Evolutionary conservation across 2,329 filamentous ascomycete species (phyloP), one percentile per base, ranked within the genome.

Genomic region (Lojkania enalia): DNA sequence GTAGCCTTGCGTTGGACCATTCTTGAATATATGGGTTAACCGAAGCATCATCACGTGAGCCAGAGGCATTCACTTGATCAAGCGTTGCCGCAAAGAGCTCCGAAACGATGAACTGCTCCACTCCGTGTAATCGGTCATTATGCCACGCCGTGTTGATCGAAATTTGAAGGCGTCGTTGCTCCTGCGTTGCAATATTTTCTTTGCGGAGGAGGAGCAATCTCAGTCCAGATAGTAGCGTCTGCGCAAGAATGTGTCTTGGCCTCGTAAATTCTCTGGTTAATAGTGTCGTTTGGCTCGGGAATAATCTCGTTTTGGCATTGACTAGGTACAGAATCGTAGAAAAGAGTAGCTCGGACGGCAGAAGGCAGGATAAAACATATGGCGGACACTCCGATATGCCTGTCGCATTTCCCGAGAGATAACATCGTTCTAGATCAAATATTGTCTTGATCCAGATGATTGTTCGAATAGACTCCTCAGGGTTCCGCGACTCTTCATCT

Each of bases 401-500:
- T 2, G 55, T 53, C 14, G 50, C 42, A 42, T 56, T 44, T 1
- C 63, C 67, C 37, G 57, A 63, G 7, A 70, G 46, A 48, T 67
- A 66, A 29, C 61, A 58, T 39, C 67, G 59, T 45, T 70, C 66
- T 18, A 65, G 42, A 47, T 70, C 66, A 48, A 67, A 69, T 5
- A 70, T 61, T 5, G 61, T 61, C 42, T 68, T 67, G 39, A 70
- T 64, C 67, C 67, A 70, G 33, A 64, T 56, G 15, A 70, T 58
- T 3, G 60, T 52, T 33, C 54, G 56, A 16, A 59, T 57, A 6
- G 64, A 50, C 16, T 59, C 52, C 30, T 63, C 63, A 5, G 54
- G 47, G 33, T 49, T 49, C 3, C 44, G 35, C n/a, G 51, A 42
- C n/a, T 52, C 48, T 23, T 57, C 55, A 51, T 63, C 51, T 27